Base-by-base conservation (phyloP, 1,284 basidiomycete genomes). In the Microbotryomycetes sp. region DNA sequence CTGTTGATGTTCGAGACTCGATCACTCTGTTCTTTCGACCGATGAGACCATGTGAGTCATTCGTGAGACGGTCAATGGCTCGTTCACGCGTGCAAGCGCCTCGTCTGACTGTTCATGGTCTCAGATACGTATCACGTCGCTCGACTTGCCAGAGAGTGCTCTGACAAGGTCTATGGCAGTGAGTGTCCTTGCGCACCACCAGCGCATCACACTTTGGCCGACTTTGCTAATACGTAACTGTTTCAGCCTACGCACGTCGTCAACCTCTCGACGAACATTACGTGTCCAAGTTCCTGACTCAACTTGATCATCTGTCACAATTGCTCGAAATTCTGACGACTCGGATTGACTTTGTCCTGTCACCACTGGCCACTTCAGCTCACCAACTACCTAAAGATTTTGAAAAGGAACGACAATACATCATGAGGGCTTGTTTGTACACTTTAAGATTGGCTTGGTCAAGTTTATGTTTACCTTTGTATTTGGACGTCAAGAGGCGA, bases 1-100 rank as follows among this genome's bases (percentile, higher is more conserved):
- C 64, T 32, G 63, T 63, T 32, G 65, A 67, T 47, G 58, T 65
- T 12, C 62, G 67, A 12, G 67, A 69, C 42, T 60, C 65, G 36
- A 59, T 69, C 2, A 62, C 60, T 6, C 51, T 67, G 2, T 69
- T 69, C 49, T 69, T 67, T 22, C 5, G 56, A 6, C 60, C 63
- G 3, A 64, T 68, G 57, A 46, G 63, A n/a, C 63, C 64, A 4
- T 66, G 54, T 61, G 19, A 25, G 49, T 30, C 15, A 7, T 16
- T 7, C 28, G 19, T 25, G 16, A n/a, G n/a, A n/a, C n/a, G n/a
- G n/a, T n/a, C n/a, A n/a, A n/a, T n/a, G n/a, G n/a, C n/a, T n/a
- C n/a, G n/a, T n/a, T n/a, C 9, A 19, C 9, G 30, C 22, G 15
- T 19, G 29, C 14, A 19, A 1, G n/a, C 22, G 19, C 2, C 32